Base-by-base conservation (phyloP, 169 alveolate genomes). In the Plasmodium relictum region DNA sequence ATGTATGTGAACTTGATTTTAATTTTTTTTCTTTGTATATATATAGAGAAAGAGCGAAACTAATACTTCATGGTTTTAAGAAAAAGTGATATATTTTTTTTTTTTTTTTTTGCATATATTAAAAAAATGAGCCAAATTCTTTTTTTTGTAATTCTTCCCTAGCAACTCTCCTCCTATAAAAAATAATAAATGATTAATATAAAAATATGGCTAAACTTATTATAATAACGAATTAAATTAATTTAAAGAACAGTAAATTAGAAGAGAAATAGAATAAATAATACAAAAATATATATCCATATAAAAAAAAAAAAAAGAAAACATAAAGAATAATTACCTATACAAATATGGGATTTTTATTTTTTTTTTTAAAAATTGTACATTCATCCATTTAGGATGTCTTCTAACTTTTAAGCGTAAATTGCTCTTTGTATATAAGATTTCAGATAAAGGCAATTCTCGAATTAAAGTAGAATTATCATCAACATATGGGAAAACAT, bases 401-500 rank as follows among this genome's bases (percentile, higher is more conserved):
- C 94, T 89, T 44, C 94, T 73, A 37, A 94, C 74, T 48, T 88
- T 89, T 14, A 93, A 39, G n/a, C 96, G 50, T 80, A 92, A 93
- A 71, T 93, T 89, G 39, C 91, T 85, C 14, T 92, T 80, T 44
- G 94, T 89, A 59, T 93, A 88, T 41, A 92, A 73, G 6, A 93
- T 88, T 37, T 93, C 96, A 6, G 92, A 58, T 20, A 92, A 37
- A 14, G 86, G 91, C 16, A 93, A 88, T 74, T 83, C 91, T 61
- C 93, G 69, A 52, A 93, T 92, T 56, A 93, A 66, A n/a, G 96
- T 89, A 12, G 94, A 93, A 48, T 92, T 92, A 50, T 93, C 96
- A 63, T 92, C 92, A 20, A 93, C 96, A 76, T 93, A 93, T n/a
- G 96, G 96, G 52, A 93, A 93, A 41, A 94, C 92, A 50, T 91